phyloP scores from a whole-genome alignment of 202 grass and related monocot species.

The Panicum hallii region DNA sequence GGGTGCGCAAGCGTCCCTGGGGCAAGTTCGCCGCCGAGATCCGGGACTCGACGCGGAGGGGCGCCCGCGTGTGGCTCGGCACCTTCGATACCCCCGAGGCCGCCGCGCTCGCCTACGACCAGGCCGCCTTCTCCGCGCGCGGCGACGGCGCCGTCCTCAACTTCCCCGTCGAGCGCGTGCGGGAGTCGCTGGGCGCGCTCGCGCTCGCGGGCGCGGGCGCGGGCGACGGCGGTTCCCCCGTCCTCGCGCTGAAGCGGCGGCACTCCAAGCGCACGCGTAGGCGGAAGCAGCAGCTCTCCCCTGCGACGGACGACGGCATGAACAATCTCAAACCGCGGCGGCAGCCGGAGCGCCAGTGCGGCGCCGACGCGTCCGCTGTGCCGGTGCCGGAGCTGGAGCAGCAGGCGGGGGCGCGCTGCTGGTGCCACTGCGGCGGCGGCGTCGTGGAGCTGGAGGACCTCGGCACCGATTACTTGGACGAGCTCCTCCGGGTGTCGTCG shows the following conservation, averaged over 20 bases:
- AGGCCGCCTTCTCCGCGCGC: constrained; percentile 61
- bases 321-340: not conserved
- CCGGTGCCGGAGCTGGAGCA: not conserved
- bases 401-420: too few relatives aligned
- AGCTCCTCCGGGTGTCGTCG: constrained; percentile 13
- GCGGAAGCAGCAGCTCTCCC: not conserved
- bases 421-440: too few relatives aligned
- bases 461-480: constrained; percentile 26
- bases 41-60: constrained; percentile 56
- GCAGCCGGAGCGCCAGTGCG: not conserved
- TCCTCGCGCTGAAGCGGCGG: constrained; percentile 19
- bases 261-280: constrained; percentile 25
- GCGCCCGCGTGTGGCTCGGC: constrained; percentile 70
- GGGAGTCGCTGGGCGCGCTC: constrained; percentile 7
- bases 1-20: constrained; percentile 59
- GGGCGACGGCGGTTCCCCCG: not conserved
- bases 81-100: constrained; percentile 67
- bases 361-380: not conserved
- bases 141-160: constrained; percentile 62
- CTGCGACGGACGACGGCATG: accelerated
- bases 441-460: constrained; percentile 33
- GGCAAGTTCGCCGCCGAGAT: constrained; percentile 81
- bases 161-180: constrained; percentile 51
- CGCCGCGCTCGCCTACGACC: constrained; percentile 69
- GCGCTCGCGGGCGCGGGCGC: constrained; percentile 39